phyloP scores from a whole-genome alignment of 2,329 filamentous ascomycete species.

The Exophiala sideris region DNA sequence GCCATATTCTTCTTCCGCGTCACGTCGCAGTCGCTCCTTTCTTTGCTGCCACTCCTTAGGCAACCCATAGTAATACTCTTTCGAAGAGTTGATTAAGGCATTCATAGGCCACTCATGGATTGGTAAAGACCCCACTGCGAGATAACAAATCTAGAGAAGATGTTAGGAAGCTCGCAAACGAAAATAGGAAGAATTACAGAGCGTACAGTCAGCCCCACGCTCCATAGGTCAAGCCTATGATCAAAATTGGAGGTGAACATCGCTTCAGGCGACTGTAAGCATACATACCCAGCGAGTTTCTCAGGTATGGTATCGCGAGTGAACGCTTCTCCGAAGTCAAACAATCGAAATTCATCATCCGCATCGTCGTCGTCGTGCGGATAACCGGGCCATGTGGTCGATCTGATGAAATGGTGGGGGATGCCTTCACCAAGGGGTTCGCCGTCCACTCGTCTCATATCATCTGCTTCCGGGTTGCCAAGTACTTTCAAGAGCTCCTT shows the following conservation, averaged over 20 bases:
- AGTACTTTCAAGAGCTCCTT: constrained; percentile 19
- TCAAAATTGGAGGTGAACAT: constrained; percentile 29
- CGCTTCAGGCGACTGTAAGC: constrained; percentile 27
- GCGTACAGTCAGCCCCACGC: constrained; percentile 19
- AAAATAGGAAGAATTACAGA: neutral
- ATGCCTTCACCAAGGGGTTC: constrained; percentile 25
- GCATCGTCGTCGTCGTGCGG: constrained; percentile 25
- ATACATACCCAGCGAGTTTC: constrained; percentile 25
- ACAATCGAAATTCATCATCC: constrained; percentile 30
- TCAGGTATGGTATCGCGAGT: constrained; percentile 12
- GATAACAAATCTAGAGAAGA: constrained; percentile 14
- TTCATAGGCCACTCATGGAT: constrained; percentile 3
- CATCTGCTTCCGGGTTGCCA: constrained; percentile 25
- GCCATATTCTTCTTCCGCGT: neutral
- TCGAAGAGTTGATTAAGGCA: constrained; percentile 12
- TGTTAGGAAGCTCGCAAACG: constrained; percentile 2
- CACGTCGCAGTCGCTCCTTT: constrained; percentile 1
- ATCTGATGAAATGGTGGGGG: constrained; percentile 30
- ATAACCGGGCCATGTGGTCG: constrained; percentile 25
- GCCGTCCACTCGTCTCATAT: constrained; percentile 25
- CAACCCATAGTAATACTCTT: constrained; percentile 7
- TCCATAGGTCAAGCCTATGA: constrained; percentile 29
- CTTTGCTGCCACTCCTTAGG: constrained; percentile 11
- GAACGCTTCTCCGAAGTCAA: constrained; percentile 29
- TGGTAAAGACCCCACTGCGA: constrained; percentile 10